Conservation (phyloP, 208 protist genomes). For the Baffinella frigidus region DNA sequence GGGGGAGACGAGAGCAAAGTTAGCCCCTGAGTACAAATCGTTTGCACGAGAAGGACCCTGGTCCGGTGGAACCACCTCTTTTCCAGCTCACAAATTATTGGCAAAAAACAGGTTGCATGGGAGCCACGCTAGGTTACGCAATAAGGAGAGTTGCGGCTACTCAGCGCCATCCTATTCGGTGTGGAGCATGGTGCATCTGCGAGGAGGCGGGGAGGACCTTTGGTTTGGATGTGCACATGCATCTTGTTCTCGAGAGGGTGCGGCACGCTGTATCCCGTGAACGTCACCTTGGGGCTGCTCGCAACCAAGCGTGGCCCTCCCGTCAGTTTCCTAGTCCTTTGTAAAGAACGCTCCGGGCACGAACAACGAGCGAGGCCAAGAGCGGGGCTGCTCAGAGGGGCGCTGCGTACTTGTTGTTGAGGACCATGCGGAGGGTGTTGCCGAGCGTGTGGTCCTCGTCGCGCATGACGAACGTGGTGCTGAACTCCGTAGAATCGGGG, state of each 20-base stretch:
- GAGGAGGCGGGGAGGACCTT: not conserved
- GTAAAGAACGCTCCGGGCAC: not conserved
- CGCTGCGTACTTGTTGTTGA: conserved; percentile 3
- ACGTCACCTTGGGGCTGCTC: conserved; percentile 40
- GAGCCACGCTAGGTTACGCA: not conserved
- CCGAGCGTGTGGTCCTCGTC: conserved; percentile 59
- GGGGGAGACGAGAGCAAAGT: too few species aligned
- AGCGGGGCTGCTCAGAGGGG: not conserved
- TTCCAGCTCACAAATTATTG: too few species aligned
- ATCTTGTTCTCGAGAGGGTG: conserved; percentile 44
- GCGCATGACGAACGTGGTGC: conserved; percentile 35
- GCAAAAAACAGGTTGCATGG: not conserved
- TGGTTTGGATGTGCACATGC: conserved; percentile 42
- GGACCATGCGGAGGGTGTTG: not conserved
- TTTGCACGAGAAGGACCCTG: too few species aligned
- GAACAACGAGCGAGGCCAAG: not conserved
- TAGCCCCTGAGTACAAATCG: too few species aligned
- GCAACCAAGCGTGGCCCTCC: too few species aligned
- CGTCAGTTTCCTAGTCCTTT: too few species aligned
- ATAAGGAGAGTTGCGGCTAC: not conserved
- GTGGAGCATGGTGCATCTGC: too few species aligned
- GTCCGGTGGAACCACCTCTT: too few species aligned
- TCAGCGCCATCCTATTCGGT: not conserved
- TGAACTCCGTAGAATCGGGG: not conserved
- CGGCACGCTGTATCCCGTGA: conserved; percentile 51